Base-by-base conservation (phyloP, 495 filamentous ascomycete genomes). In the Pseudomonodictys pantanalensis region DNA sequence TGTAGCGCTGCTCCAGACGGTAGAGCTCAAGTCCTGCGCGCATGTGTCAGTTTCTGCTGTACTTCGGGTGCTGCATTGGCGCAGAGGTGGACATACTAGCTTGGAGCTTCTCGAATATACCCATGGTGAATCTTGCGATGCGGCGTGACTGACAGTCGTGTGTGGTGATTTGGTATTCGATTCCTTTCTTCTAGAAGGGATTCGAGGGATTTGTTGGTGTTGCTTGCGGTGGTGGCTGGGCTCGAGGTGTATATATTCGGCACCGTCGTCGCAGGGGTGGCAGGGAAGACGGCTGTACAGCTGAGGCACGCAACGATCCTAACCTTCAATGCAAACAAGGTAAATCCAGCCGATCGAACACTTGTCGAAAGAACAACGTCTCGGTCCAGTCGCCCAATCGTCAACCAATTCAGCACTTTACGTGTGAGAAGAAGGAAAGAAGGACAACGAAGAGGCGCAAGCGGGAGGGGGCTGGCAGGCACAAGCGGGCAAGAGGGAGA, bases 1-100 rank as follows among this genome's bases (percentile, higher is more conserved):
- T 92, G 77, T 97, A 97, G 44, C 89, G 84, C 75, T 96, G 87
- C 76, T 97, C 91, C 58, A 97, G 84, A 28, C 89, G 88, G 79
- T 91, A 93, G 68, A 96, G 83, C 79, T 96, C 89, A 63, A 91
- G 79, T 77, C 86, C 81, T 80, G 67, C 5, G 64, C 81, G 39
- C n/a, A 77, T 3, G 68, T 6, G 49, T 68, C 45, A 61, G 49
- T 28, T n/a, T n/a, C n/a, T n/a, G n/a, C n/a, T n/a, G n/a, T n/a
- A n/a, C n/a, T n/a, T n/a, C n/a, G n/a, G n/a, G n/a, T n/a, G n/a
- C n/a, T n/a, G n/a, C n/a, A n/a, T n/a, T n/a, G n/a, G 38, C 18
- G 32, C 17, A 23, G 18, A 45, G 33, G 10, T 28, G 30, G 24
- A 58, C 67, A n/a, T 65, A 69, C 67, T 67, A 29, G 64, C 64